Conservation (phyloP, 768 basidiomycete species). For the Naematelia encephala region DNA sequence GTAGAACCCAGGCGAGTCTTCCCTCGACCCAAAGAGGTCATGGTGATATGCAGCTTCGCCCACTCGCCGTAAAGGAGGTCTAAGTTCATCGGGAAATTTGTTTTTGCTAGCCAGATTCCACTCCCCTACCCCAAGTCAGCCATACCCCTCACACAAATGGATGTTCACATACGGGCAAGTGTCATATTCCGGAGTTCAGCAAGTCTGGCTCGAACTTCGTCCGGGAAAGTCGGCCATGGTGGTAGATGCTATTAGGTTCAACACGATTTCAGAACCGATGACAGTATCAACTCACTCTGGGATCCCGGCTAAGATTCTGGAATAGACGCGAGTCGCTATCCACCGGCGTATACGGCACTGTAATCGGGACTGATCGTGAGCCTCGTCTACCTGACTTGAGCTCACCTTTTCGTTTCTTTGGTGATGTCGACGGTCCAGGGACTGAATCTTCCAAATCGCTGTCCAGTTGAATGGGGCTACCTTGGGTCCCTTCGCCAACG, state of each 20-base stretch:
- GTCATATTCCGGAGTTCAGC: constrained; percentile 18
- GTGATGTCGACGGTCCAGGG: constrained; percentile 5
- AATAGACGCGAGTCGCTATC: constrained; percentile 20
- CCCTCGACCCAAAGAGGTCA: constrained; percentile 63
- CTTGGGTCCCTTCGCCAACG: constrained; percentile 4
- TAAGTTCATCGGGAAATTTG: constrained; percentile 81
- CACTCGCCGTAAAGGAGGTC: constrained; percentile 66
- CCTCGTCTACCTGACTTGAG: background rate
- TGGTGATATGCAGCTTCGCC: constrained; percentile 73
- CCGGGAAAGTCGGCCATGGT: constrained; percentile 33
- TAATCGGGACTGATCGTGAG: background rate
- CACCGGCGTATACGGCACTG: constrained; percentile 4
- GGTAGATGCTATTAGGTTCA: constrained; percentile 26
- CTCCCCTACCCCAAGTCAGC: constrained; percentile 53
- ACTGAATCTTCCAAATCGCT: constrained; percentile 3
- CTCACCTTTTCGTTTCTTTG: background rate
- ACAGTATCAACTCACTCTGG: constrained; percentile 11
- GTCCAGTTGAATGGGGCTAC: constrained; percentile 10
- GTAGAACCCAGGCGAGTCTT: constrained; percentile 70
- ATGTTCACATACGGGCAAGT: background rate
- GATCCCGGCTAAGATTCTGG: constrained; percentile 25
- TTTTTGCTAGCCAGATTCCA: constrained; percentile 67
- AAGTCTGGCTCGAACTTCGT: constrained; percentile 18
- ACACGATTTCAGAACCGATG: background rate
- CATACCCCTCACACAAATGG: background rate